phyloP scores from a whole-genome alignment of 345 rosid genomes.

The Citrus unshiu region DNA sequence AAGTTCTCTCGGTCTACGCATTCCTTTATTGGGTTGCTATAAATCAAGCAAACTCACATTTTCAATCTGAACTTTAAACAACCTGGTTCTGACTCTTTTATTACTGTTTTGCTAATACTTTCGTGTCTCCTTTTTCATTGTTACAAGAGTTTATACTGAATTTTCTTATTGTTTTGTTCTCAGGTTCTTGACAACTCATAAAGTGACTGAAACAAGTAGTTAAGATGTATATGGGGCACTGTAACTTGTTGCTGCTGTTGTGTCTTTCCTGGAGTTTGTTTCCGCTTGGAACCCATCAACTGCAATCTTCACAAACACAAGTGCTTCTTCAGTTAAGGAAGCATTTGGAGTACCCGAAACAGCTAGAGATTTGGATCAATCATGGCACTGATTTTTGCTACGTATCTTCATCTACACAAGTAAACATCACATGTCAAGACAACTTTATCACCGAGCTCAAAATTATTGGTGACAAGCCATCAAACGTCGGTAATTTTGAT shows the following conservation, averaged over 20 bases:
- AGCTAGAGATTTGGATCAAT: slow-evolving; percentile 62
- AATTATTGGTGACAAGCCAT: slow-evolving; percentile 48
- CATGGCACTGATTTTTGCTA: slow-evolving; percentile 54
- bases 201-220: not conserved
- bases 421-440: slow-evolving; percentile 62
- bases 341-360: slow-evolving; percentile 64
- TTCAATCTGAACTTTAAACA: slow-evolving; percentile 18
- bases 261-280: slow-evolving; percentile 49
- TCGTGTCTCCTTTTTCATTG: not conserved
- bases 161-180: not conserved
- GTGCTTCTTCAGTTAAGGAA: slow-evolving; percentile 72
- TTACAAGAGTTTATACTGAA: not conserved
- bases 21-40: not conserved
- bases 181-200: slow-evolving; percentile 1
- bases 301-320: slow-evolving; percentile 72
- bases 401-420: slow-evolving; percentile 35
- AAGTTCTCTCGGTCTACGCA: not conserved
- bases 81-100: not conserved
- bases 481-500: slow-evolving; percentile 28
- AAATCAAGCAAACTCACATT: not conserved
- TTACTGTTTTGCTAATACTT: not conserved
- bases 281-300: slow-evolving; percentile 41
- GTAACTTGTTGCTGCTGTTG: slow-evolving; percentile 30
- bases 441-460: slow-evolving; percentile 47
- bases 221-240: slow-evolving; percentile 37